These are phyloP conservation scores for Decorospora gaudefroyi DNA, from an alignment of 2,329 filamentous ascomycete species.

Conservation along the genomic window DNA sequence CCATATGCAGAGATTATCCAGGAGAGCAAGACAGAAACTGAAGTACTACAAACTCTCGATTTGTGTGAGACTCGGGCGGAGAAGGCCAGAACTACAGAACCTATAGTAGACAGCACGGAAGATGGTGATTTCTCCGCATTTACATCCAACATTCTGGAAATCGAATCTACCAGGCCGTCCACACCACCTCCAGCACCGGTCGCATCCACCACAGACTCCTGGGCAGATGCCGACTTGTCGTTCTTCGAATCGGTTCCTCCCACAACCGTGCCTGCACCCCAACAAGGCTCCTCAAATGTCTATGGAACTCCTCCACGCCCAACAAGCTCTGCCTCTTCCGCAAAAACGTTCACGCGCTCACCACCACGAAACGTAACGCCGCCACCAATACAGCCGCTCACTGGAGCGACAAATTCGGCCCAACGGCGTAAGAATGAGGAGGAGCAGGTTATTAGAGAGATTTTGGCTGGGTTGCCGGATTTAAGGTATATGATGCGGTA, in stretches of 20 bases:
- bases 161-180: conserved; percentile 2
- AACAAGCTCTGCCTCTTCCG: conserved; percentile 10
- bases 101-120: background rate
- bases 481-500: conserved; percentile 41
- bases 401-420: conserved; percentile 30
- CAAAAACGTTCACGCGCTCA: conserved; percentile 26
- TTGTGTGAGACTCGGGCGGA: background rate
- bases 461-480: conserved; percentile 38
- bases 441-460: conserved; percentile 31
- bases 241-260: conserved; percentile 39
- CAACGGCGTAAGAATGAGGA: conserved; percentile 37
- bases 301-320: conserved; percentile 27
- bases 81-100: background rate
- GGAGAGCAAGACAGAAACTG: background rate
- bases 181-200: conserved; percentile 13
- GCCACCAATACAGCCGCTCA: conserved; percentile 29
- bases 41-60: background rate
- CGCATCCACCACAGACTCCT: conserved; percentile 16
- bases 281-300: conserved; percentile 22
- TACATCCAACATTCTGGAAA: background rate
- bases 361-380: conserved; percentile 24
- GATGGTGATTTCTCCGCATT: conserved; percentile 11
- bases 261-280: conserved; percentile 2
- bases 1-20: background rate
- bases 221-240: conserved; percentile 25